Percentiles rank a stretch among this genome's conserved stretches.
These are phyloP conservation scores for Hawksworthiomyces lignivorus DNA, from an alignment of 2,329 filamentous ascomycete genomes.

Conservation along the genomic window DNA sequence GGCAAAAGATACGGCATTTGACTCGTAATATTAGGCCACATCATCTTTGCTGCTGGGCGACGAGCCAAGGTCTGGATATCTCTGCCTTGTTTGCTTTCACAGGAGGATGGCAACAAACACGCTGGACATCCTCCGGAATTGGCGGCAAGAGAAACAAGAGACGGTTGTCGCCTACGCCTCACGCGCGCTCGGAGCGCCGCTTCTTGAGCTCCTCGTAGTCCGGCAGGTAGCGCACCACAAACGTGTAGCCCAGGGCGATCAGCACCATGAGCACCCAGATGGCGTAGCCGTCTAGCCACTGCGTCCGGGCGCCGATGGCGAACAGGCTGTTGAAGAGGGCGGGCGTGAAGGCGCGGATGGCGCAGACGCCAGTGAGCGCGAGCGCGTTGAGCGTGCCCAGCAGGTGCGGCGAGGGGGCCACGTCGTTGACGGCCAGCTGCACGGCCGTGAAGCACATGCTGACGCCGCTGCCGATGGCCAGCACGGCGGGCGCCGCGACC, in stretches of 20 bases:
- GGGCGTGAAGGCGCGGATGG: conserved; percentile 57
- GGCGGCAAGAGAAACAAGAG: too few species aligned
- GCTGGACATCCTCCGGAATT: too few species aligned
- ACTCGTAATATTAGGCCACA: too few species aligned
- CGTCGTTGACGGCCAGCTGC: conserved; percentile 69
- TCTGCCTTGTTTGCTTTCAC: too few species aligned
- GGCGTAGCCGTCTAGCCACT: conserved; percentile 56
- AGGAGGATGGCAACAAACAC: too few species aligned
- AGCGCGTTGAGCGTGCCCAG: conserved; percentile 67
- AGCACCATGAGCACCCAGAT: conserved; percentile 54
- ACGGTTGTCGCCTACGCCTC: too few species aligned
- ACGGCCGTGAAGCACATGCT: conserved; percentile 63
- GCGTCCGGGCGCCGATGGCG: conserved; percentile 55
- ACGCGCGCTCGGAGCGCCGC: conserved; percentile 4
- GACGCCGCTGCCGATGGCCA: conserved; percentile 54
- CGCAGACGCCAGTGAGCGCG: conserved; percentile 53
- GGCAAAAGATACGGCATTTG: too few species aligned
- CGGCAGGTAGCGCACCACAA: conserved; percentile 27
- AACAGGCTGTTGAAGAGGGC: conserved; percentile 60
- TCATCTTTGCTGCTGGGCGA: too few species aligned
- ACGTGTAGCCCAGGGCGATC: conserved; percentile 26
- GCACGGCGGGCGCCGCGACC: conserved; percentile 34
- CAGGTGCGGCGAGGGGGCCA: conserved; percentile 54
- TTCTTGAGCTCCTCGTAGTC: conserved; percentile 23
- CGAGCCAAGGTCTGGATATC: too few species aligned